phyloP scores from a whole-genome alignment of 1,139 yeast species.

The Wickerhamiella infanticola region DNA sequence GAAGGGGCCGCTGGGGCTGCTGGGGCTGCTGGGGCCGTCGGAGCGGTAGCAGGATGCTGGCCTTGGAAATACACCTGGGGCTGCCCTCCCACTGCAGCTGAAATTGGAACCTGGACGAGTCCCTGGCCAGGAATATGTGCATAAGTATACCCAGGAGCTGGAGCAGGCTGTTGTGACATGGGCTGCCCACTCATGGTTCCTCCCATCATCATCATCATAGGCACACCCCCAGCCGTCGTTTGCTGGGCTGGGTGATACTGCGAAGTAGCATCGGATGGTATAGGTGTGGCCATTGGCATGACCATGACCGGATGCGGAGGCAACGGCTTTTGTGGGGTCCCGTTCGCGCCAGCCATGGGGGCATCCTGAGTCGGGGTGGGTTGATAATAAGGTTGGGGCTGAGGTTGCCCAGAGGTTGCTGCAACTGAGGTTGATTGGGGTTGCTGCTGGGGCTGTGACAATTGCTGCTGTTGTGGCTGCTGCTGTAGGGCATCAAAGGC shows the following conservation, averaged over 20 bases:
- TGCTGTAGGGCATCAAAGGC: background rate
- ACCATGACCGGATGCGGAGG: background rate
- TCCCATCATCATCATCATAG: background rate
- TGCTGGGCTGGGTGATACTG: no score
- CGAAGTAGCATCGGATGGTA: no score
- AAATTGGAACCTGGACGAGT: background rate
- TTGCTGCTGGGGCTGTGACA: constrained; percentile 1
- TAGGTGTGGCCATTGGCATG: no score
- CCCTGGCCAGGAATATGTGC: background rate
- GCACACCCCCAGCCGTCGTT: background rate
- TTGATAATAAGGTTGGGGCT: no score
- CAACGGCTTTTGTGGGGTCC: background rate
- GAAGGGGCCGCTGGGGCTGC: no score
- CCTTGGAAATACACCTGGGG: background rate
- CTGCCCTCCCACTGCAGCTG: background rate
- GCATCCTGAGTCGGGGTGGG: no score
- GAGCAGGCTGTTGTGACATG: background rate
- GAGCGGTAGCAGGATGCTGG: background rate
- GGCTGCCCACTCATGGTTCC: background rate
- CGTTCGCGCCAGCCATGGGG: no score
- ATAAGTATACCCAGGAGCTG: background rate
- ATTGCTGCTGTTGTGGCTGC: constrained; percentile 2
- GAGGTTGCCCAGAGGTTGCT: background rate
- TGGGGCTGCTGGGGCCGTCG: background rate
- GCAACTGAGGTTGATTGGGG: background rate